Percentiles rank a stretch among this genome's conserved stretches.
These are phyloP conservation scores for Cubamyces sp. DNA, from an alignment of 768 basidiomycete genomes.

Conservation along the genomic window DNA sequence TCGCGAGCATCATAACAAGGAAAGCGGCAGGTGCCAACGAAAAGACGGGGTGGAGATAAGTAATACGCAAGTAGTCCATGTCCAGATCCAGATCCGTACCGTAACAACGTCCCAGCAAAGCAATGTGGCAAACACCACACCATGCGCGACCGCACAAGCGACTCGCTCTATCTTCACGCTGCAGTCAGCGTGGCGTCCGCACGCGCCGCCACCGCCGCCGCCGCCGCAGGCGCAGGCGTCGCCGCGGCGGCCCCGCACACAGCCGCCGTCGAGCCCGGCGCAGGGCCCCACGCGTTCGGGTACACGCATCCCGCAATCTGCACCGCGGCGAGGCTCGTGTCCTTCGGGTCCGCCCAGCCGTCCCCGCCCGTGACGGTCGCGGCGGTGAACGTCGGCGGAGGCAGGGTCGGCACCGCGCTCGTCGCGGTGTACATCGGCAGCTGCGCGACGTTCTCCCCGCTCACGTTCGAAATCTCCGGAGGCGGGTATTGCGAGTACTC, in stretches of 20 bases:
- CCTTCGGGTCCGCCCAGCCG: slow-evolving; percentile 62
- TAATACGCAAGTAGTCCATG: background rate
- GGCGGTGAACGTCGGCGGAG: slow-evolving; percentile 55
- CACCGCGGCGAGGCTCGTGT: slow-evolving; percentile 58
- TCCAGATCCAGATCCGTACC: slow-evolving; percentile 7
- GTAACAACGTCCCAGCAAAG: background rate
- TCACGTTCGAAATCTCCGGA: slow-evolving; percentile 50
- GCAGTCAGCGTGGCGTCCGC: background rate
- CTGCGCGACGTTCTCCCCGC: slow-evolving; percentile 40
- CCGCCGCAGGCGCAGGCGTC: slow-evolving; percentile 2
- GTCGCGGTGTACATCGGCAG: slow-evolving; percentile 72
- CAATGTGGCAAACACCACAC: too few relatives aligned
- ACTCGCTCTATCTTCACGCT: background rate
- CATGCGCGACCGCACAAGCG: background rate
- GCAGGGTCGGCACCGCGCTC: slow-evolving; percentile 57
- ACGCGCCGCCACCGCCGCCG: slow-evolving; percentile 14
- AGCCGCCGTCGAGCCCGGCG: slow-evolving; percentile 24
- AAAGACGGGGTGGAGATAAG: background rate
- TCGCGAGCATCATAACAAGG: too few relatives aligned
- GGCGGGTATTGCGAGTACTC: slow-evolving; percentile 60
- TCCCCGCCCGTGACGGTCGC: slow-evolving; percentile 43
- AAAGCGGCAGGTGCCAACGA: background rate
- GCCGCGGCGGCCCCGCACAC: slow-evolving; percentile 27
- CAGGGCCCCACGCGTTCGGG: slow-evolving; percentile 54
- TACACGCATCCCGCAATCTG: slow-evolving; percentile 67